These are phyloP conservation scores for Moricandia moricandioides DNA, from an alignment of 345 rosid species.

Conservation along the genomic window DNA sequence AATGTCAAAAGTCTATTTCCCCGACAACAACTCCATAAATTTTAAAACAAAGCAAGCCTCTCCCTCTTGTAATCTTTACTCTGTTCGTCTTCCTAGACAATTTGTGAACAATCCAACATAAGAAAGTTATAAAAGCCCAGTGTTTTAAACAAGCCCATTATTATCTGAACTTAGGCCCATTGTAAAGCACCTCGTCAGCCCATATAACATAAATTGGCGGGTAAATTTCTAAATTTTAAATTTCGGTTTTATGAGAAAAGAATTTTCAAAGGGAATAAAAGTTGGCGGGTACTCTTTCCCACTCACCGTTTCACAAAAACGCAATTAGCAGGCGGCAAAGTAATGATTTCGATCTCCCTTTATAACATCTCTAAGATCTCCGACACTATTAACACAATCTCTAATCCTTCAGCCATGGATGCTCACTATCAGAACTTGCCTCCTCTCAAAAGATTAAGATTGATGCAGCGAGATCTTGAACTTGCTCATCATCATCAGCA, in stretches of 20 bases:
- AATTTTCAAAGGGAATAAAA: not conserved
- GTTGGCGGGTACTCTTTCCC: conserved; percentile 25
- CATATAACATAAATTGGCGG: conserved; percentile 7
- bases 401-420: conserved; percentile 44
- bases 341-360: not conserved
- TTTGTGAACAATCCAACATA: not conserved
- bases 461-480: conserved; percentile 46
- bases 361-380: conserved; percentile 2
- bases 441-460: conserved; percentile 68
- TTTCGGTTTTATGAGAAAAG: not conserved
- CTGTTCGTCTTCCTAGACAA: no score
- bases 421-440: conserved; percentile 50
- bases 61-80: not conserved
- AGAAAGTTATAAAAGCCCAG: not conserved
- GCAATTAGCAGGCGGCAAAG: conserved; percentile 14
- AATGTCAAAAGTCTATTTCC: not conserved
- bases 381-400: conserved; percentile 3
- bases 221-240: not conserved
- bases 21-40: not conserved
- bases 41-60: not conserved
- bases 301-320: conserved; percentile 3
- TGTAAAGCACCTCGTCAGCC: not conserved
- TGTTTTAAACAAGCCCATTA: not conserved
- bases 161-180: not conserved
- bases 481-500: conserved; percentile 19